Evolutionary conservation across 257 asterid genomes (phyloP).

Genomic region (Coffea eugenioides): DNA sequence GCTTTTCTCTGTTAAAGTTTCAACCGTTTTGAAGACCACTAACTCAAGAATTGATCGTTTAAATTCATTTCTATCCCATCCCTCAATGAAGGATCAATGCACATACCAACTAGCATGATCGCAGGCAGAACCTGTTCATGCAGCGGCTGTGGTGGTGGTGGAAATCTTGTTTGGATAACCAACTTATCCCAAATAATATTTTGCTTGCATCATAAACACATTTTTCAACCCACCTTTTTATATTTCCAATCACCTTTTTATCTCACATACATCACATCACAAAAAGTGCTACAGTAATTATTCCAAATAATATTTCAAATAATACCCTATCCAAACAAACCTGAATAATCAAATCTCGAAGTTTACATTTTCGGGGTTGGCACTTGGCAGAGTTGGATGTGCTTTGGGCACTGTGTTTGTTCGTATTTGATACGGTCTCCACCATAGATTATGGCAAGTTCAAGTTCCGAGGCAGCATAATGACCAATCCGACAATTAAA

Average conservation of each 20-base stretch:
- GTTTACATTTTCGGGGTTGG: neutral
- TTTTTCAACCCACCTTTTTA: no score
- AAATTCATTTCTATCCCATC: neutral
- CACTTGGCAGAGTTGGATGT: no score
- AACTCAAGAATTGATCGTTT: no score
- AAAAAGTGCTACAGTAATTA: no score
- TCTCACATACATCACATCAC: no score
- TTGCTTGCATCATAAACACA: no score
- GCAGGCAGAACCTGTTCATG: neutral
- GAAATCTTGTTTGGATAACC: no score
- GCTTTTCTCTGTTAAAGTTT: neutral
- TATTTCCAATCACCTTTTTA: no score
- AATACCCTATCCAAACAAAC: no score
- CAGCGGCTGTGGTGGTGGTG: neutral
- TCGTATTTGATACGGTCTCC: neutral
- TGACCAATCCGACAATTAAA: neutral
- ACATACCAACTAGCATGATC: neutral
- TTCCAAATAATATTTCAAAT: no score
- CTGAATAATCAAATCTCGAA: neutral
- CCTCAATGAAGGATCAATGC: neutral
- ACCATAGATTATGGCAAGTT: neutral
- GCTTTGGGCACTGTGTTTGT: constrained; percentile 2
- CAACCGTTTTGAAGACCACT: neutral
- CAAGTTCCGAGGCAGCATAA: neutral
- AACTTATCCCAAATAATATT: no score